phyloP scores from a whole-genome alignment of 306 rosid species.

The Adenanthera pavonina region DNA sequence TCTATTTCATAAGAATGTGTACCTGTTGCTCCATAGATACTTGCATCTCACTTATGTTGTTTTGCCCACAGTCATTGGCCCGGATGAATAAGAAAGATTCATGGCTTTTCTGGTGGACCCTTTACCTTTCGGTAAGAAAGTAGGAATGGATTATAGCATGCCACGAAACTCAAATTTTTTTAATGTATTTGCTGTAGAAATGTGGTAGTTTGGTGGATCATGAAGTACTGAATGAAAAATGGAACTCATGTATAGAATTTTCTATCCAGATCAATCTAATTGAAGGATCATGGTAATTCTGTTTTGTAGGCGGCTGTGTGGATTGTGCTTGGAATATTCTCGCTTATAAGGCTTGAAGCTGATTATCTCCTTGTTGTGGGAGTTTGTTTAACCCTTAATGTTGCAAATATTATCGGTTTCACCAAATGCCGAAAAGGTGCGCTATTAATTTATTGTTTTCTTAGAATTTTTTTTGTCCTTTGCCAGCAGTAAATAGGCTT shows the following conservation, averaged over 20 bases:
- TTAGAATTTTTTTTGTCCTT: slow-evolving; percentile 1
- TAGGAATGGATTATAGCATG: slow-evolving; percentile 24
- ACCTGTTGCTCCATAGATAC: slow-evolving; percentile 11
- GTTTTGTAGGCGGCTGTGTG: slow-evolving; percentile 72
- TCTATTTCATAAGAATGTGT: slow-evolving; percentile 20
- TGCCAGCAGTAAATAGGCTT: not conserved
- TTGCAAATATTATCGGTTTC: slow-evolving; percentile 92
- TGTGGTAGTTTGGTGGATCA: not conserved
- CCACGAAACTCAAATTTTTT: not conserved
- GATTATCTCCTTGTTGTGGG: slow-evolving; percentile 91
- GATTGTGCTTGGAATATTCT: slow-evolving; percentile 85
- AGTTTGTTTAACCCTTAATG: slow-evolving; percentile 90
- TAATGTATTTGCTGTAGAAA: not conserved
- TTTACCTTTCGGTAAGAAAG: slow-evolving; percentile 79
- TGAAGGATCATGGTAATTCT: not conserved
- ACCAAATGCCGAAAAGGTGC: slow-evolving; percentile 95
- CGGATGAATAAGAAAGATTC: slow-evolving; percentile 97
- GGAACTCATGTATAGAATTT: not conserved
- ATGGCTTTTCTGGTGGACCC: slow-evolving; percentile 97
- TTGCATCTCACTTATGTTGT: slow-evolving; percentile 32
- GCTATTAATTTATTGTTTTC: slow-evolving; percentile 35
- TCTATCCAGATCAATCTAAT: slow-evolving; percentile 1
- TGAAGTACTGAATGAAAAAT: not conserved
- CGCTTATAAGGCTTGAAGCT: slow-evolving; percentile 89
- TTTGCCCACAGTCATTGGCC: slow-evolving; percentile 69